Base-by-base conservation (phyloP, 169 alveolate genomes). In the Plasmodium relictum region DNA sequence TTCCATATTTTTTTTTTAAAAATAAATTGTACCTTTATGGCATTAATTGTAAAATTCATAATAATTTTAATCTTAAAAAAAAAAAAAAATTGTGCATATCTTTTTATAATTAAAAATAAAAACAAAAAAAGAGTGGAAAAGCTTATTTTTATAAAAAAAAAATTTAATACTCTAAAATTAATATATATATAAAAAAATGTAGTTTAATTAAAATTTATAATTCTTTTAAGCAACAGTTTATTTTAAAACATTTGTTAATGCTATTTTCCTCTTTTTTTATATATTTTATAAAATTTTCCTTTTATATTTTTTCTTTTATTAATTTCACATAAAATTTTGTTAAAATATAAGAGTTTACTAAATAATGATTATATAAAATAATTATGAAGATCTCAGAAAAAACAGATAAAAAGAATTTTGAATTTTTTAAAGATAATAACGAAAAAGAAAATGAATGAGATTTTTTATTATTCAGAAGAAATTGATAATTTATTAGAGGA, bases 401-500 rank as follows among this genome's bases (percentile, higher is more conserved):
- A 54, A 54, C 31, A 54, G 8, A 16, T 54, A 5, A 54, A 54
- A 54, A 52, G 7, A 54, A 54, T 54, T 54, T 6, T 14, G 9
- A 12, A 14, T 2, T 54, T 54, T 54, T 16, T 54, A 12, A 10
- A 54, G 3, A 54, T 54, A 54, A 0, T 8, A 16, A 16, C 18
- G 14, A 48, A 48, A 54, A 37, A 41, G 52, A 80, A 69, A 80
- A 80, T 66, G 83, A 52, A 69, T 12, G 74, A 80, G 3, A 56
- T 80, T 50, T 80, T 37, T 68, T 80, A 50, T 42, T 80, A 80
- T 52, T 26, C 80, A 0, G 90, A 80, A 66, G 90, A 80, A 68
- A 80, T 80, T 69, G 83, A 80, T 42, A 68, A 61, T 39, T 61
- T 80, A 22, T 44, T 80, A 41, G 90, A 80, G 44, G 90, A 80